Conservation (phyloP, 169 alveolate species). For the Sarcocystis neurona region DNA sequence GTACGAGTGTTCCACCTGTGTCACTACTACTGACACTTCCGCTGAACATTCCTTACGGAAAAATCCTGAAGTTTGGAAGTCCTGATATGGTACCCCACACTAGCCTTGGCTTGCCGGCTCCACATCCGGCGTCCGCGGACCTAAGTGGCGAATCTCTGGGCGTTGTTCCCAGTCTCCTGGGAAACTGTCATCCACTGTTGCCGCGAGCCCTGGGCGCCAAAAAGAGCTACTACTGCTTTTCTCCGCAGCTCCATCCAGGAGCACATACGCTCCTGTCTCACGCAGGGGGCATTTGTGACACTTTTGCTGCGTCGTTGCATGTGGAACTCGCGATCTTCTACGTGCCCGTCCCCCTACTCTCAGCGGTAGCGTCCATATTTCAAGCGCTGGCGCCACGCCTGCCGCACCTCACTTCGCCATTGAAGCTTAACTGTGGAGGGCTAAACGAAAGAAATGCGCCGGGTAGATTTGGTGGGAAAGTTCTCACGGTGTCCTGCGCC, state of each 20-base stretch:
- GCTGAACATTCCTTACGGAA: conserved; percentile 61
- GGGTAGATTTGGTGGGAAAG: conserved; percentile 64
- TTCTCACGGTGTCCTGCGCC: conserved; percentile 61
- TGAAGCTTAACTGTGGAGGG: conserved; percentile 54
- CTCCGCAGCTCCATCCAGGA: conserved; percentile 54
- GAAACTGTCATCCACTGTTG: neutral
- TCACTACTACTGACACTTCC: conserved; percentile 58
- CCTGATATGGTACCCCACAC: conserved; percentile 14
- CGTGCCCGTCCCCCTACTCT: conserved; percentile 43
- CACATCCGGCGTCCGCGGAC: no score
- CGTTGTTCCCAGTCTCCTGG: neutral
- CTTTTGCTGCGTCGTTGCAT: conserved; percentile 60
- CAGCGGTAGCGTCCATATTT: conserved; percentile 37
- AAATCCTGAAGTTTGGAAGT: conserved; percentile 52
- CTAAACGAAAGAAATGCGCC: conserved; percentile 61
- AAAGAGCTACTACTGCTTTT: conserved; percentile 60
- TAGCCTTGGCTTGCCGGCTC: no score
- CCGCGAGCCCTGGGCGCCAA: conserved; percentile 50
- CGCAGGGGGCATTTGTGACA: conserved; percentile 64
- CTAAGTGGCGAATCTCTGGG: no score
- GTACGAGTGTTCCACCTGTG: no score
- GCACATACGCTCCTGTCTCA: conserved; percentile 61
- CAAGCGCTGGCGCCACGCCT: conserved; percentile 35
- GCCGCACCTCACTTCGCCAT: conserved; percentile 53
- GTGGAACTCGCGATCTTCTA: conserved; percentile 60